Conservation (phyloP, 1,139 yeast genomes). For the Meyerozyma sp. region DNA sequence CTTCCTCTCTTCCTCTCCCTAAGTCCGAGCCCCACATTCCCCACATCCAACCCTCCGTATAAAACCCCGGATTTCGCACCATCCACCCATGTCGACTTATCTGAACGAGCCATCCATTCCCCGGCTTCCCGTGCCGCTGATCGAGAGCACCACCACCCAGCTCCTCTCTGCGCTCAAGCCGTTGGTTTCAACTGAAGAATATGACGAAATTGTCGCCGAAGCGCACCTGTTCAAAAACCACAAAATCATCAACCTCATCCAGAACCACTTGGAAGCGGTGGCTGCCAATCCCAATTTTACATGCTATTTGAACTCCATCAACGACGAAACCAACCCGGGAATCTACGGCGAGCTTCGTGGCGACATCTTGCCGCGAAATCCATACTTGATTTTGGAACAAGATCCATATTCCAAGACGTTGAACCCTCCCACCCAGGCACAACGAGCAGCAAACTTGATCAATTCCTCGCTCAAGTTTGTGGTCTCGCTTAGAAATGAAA, state of each 20-base stretch:
- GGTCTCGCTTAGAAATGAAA: constrained; percentile 48
- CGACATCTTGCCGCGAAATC: constrained; percentile 70
- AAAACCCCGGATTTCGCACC: background rate
- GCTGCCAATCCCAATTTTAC: constrained; percentile 30
- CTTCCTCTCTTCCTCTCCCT: background rate
- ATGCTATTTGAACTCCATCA: constrained; percentile 59
- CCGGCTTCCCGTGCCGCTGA: constrained; percentile 49
- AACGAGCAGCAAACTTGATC: constrained; percentile 61
- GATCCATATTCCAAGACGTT: constrained; percentile 58
- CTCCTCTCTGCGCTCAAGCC: constrained; percentile 48
- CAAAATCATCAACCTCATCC: constrained; percentile 40
- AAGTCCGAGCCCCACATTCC: background rate
- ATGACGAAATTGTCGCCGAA: constrained; percentile 30
- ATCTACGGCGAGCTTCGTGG: constrained; percentile 61
- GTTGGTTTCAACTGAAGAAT: constrained; percentile 39
- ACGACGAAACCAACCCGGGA: constrained; percentile 55
- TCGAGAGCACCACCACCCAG: constrained; percentile 41
- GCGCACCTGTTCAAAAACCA: constrained; percentile 41
- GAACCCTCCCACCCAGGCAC: constrained; percentile 60
- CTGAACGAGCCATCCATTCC: constrained; percentile 32
- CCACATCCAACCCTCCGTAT: background rate
- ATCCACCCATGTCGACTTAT: constrained; percentile 4
- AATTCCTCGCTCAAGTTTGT: constrained; percentile 64
- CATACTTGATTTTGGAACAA: constrained; percentile 65
- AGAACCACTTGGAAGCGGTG: constrained; percentile 38